Percentiles rank a stretch among this genome's conserved stretches.
These are phyloP conservation scores for Austroboletus rostrupii DNA, from an alignment of 1,284 basidiomycete genomes.

Conservation along the genomic window DNA sequence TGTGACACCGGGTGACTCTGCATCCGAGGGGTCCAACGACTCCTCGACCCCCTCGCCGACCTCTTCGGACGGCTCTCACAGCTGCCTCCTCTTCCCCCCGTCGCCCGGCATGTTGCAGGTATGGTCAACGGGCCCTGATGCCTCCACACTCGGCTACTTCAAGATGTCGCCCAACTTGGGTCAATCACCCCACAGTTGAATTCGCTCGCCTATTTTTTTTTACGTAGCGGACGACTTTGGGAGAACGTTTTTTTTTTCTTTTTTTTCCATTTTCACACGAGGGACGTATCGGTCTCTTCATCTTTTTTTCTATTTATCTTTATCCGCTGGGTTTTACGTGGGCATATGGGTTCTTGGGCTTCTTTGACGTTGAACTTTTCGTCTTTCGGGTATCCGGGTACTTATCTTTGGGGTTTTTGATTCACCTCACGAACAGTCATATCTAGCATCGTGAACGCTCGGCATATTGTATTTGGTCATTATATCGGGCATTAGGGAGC, in stretches of 20 bases:
- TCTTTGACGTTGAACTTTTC: conserved; percentile 1
- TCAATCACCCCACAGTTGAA: conserved; percentile 13
- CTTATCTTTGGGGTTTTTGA: conserved; percentile 3
- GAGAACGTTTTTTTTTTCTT: conserved; percentile 25
- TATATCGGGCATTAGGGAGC: conserved; percentile 11
- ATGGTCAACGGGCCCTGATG: conserved; percentile 18
- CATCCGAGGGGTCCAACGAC: conserved; percentile 13
- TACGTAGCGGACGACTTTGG: conserved; percentile 21
- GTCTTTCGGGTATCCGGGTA: conserved; percentile 4
- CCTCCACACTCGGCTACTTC: conserved; percentile 12
- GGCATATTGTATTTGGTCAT: conserved; percentile 20
- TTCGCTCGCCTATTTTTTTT: conserved; percentile 15
- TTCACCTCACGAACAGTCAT: not conserved
- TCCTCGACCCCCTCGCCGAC: conserved; percentile 21
- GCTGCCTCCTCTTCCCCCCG: conserved; percentile 11
- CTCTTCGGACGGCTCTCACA: conserved; percentile 21
- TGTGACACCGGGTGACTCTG: conserved; percentile 9
- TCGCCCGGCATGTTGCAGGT: conserved; percentile 25
- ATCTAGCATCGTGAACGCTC: conserved; percentile 19
- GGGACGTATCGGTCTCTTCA: conserved; percentile 10
- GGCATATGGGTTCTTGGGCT: conserved; percentile 8
- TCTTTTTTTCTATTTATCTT: conserved; percentile 14
- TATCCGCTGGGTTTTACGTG: conserved; percentile 21
- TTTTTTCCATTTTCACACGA: too few species aligned
- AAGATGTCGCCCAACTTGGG: conserved; percentile 8